These are phyloP conservation scores for Piromyces sp. DNA, from an alignment of 192 early-diverging fungal genomes.

Conservation along the genomic window DNA sequence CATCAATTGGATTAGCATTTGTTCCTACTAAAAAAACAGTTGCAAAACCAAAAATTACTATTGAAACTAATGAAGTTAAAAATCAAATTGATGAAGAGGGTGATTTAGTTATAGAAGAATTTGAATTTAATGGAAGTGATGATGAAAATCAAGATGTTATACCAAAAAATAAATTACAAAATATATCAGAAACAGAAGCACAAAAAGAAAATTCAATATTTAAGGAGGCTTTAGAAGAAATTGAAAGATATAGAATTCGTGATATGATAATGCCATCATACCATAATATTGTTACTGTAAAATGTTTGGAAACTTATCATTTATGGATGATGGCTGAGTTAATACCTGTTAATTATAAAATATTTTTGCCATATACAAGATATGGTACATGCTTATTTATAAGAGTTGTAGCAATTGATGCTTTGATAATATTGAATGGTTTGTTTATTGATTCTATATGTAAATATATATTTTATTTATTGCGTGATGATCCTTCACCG, in stretches of 20 bases:
- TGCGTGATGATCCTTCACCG: slow-evolving; percentile 41
- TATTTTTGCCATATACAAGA: slow-evolving; percentile 58
- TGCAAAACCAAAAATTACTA: not conserved
- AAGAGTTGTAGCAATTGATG: slow-evolving; percentile 54
- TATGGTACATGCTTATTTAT: slow-evolving; percentile 54
- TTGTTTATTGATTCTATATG: slow-evolving; percentile 19
- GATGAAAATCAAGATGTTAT: slow-evolving; percentile 7
- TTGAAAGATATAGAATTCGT: slow-evolving; percentile 56
- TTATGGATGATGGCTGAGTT: slow-evolving; percentile 46
- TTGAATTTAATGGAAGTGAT: slow-evolving; percentile 58
- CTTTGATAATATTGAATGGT: slow-evolving; percentile 53
- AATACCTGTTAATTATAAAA: slow-evolving; percentile 41
- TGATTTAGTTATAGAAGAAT: slow-evolving; percentile 28
- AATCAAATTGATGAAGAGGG: slow-evolving; percentile 18
- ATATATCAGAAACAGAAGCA: not conserved
- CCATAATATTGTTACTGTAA: slow-evolving; percentile 66
- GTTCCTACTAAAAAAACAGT: slow-evolving; percentile 26
- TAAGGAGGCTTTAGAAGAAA: slow-evolving; percentile 37
- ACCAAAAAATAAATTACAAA: not conserved
- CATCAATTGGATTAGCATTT: slow-evolving; percentile 43
- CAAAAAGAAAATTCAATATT: slow-evolving; percentile 6
- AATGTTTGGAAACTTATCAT: slow-evolving; percentile 40
- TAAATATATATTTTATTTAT: slow-evolving; percentile 36
- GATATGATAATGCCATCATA: slow-evolving; percentile 73
- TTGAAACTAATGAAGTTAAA: slow-evolving; percentile 13